Evolutionary conservation across 176 grass and related monocot species (phyloP).

Genomic region (Hsuehochloa calcarea): DNA sequence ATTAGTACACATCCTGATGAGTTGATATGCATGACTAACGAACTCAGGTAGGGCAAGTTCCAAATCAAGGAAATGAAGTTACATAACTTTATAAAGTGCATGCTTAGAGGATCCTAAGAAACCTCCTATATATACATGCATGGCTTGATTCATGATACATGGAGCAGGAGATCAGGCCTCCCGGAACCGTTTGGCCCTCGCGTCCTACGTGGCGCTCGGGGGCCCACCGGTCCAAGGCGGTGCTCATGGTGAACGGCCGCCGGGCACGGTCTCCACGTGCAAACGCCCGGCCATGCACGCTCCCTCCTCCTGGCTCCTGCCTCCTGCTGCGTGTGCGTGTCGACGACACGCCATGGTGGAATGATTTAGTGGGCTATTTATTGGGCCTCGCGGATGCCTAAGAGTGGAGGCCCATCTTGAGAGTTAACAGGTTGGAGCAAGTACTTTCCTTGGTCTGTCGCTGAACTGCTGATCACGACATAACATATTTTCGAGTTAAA

Average conservation of each 20-base stretch:
- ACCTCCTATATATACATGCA: too few species aligned
- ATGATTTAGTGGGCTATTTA: background rate
- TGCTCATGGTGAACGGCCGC: constrained; percentile 37
- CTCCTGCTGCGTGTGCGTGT: background rate
- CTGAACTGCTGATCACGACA: too few species aligned
- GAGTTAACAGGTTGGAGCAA: too few species aligned
- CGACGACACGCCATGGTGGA: constrained; percentile 2
- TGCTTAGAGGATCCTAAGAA: too few species aligned
- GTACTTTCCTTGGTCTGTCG: too few species aligned
- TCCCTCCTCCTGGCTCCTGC: background rate
- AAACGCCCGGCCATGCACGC: constrained; percentile 31
- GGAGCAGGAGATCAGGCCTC: constrained; percentile 25
- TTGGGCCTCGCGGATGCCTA: background rate
- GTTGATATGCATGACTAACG: too few species aligned
- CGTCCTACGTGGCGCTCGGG: constrained; percentile 26
- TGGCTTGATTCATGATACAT: too few species aligned
- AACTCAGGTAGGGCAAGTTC: too few species aligned
- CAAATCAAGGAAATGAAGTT: too few species aligned
- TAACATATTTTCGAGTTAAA: too few species aligned
- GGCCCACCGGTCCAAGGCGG: background rate
- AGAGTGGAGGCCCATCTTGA: background rate
- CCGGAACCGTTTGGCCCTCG: background rate
- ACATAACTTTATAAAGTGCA: too few species aligned
- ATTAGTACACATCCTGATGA: too few species aligned
- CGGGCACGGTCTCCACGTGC: constrained; percentile 52